Percentiles rank a stretch among this genome's conserved stretches.
Conservation (phyloP, 805 yeast genomes). For the Lipomyces kockii region DNA sequence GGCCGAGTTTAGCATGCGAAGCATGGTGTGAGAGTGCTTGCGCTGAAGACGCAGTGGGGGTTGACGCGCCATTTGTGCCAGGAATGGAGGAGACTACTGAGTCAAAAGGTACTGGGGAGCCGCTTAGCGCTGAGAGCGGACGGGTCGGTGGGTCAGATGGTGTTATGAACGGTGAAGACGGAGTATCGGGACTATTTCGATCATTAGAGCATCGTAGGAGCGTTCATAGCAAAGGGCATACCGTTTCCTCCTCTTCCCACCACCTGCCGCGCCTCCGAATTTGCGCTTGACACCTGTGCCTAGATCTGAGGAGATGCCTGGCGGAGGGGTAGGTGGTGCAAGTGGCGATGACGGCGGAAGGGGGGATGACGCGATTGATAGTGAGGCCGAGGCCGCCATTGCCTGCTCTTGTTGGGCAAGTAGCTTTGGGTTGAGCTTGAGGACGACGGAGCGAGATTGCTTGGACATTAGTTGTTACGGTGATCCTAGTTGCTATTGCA, state of each 20-base stretch:
- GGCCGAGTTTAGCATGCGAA: slow-evolving; percentile 35
- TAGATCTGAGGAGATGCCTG: slow-evolving; percentile 5
- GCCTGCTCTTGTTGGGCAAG: slow-evolving; percentile 26
- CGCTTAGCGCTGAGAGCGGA: slow-evolving; percentile 9
- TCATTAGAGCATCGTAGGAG: not conserved
- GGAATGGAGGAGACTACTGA: not conserved
- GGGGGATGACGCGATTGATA: slow-evolving; percentile 18
- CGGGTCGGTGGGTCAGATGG: slow-evolving; percentile 22
- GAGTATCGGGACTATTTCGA: slow-evolving; percentile 11
- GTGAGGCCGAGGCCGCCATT: slow-evolving; percentile 12
- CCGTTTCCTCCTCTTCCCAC: slow-evolving; percentile 6
- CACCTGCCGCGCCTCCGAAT: slow-evolving; percentile 2
- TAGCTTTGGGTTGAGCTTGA: slow-evolving; percentile 29
- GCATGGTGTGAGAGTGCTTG: slow-evolving; percentile 28
- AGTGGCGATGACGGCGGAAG: slow-evolving; percentile 18
- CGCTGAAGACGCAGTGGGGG: slow-evolving; percentile 13
- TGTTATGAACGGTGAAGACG: slow-evolving; percentile 23
- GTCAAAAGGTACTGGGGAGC: slow-evolving; percentile 1
- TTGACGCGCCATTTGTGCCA: slow-evolving; percentile 7
- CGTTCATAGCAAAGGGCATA: not conserved
- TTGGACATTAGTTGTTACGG: not conserved
- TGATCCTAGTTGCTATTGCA: not conserved
- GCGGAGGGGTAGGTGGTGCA: slow-evolving; percentile 26
- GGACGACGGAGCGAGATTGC: slow-evolving; percentile 21
- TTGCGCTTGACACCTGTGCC: slow-evolving; percentile 21